Percentiles rank a stretch among this genome's conserved stretches.
Conservation (phyloP, 1,139 yeast genomes). For the Yamadazyma sp. region DNA sequence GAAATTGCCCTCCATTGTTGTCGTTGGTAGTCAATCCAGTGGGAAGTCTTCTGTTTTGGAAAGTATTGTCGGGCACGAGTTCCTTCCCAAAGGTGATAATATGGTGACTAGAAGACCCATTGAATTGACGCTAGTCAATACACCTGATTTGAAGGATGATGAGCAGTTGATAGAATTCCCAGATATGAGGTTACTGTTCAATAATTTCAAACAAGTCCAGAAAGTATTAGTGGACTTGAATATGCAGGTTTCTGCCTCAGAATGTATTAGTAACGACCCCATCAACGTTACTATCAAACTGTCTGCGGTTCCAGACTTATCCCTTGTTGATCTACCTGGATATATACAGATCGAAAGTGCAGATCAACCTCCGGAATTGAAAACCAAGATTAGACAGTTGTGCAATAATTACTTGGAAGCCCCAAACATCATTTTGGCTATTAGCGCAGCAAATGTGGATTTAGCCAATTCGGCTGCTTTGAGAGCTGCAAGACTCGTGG, state of each 20-base stretch:
- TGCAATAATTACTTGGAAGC: constrained; percentile 85
- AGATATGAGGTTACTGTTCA: constrained; percentile 76
- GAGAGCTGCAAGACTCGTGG: constrained; percentile 88
- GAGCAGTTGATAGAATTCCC: constrained; percentile 81
- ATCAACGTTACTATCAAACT: constrained; percentile 88
- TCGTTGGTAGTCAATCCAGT: constrained; percentile 94
- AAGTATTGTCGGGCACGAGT: constrained; percentile 91
- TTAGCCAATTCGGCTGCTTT: constrained; percentile 94
- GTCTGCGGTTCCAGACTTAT: constrained; percentile 89
- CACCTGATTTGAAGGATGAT: constrained; percentile 80
- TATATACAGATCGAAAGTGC: constrained; percentile 96
- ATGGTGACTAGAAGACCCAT: constrained; percentile 97
- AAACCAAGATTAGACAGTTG: constrained; percentile 71
- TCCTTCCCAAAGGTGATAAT: constrained; percentile 89
- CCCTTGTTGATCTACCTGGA: constrained; percentile 94
- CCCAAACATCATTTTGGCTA: constrained; percentile 93
- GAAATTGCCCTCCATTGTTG: constrained; percentile 91
- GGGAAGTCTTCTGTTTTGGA: constrained; percentile 95
- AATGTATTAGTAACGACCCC: constrained; percentile 88
- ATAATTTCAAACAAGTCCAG: constrained; percentile 87
- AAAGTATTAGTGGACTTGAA: constrained; percentile 81
- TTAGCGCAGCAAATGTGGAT: constrained; percentile 97
- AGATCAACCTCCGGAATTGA: constrained; percentile 87
- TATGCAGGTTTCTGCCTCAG: constrained; percentile 84
- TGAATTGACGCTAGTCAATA: constrained; percentile 85